phyloP scores from a whole-genome alignment of 2,329 filamentous ascomycete species.

The Uncinocarpus reesii region DNA sequence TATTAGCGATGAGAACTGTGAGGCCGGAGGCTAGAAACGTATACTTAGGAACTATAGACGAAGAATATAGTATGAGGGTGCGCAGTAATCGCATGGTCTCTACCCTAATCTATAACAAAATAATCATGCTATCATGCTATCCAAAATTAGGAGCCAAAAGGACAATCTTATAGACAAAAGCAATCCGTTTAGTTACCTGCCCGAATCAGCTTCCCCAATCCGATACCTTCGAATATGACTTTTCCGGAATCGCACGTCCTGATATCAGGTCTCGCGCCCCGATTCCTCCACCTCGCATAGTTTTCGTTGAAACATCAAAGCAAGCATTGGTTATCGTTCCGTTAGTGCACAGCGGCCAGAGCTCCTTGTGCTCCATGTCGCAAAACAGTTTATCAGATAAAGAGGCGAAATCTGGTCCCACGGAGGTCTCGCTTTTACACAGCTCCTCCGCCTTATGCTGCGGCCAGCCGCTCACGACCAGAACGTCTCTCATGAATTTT shows the following conservation, averaged over 20 bases:
- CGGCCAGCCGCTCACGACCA: conserved; percentile 19
- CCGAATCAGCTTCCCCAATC: neutral
- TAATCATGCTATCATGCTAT: too few species aligned
- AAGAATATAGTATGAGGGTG: too few species aligned
- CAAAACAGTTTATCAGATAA: conserved; percentile 25
- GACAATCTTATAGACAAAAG: too few species aligned
- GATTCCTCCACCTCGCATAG: conserved; percentile 4
- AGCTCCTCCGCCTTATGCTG: conserved; percentile 26
- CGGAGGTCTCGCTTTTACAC: conserved; percentile 23
- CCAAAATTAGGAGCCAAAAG: too few species aligned
- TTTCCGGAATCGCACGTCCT: conserved; percentile 3
- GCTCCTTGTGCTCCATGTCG: conserved; percentile 25
- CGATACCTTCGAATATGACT: neutral
- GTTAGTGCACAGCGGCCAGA: conserved; percentile 23
- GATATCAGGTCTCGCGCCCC: conserved; percentile 5
- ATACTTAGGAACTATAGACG: too few species aligned
- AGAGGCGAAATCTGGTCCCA: conserved; percentile 28
- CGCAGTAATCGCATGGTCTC: too few species aligned
- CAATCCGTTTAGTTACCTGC: neutral
- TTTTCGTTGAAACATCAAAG: conserved; percentile 2
- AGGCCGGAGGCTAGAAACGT: too few species aligned
- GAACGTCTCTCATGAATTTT: conserved; percentile 14
- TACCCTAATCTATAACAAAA: too few species aligned
- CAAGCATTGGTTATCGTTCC: neutral
- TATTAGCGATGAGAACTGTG: too few species aligned